Conservation (phyloP, 257 asterid genomes). For the Rauvolfia tetraphylla region DNA sequence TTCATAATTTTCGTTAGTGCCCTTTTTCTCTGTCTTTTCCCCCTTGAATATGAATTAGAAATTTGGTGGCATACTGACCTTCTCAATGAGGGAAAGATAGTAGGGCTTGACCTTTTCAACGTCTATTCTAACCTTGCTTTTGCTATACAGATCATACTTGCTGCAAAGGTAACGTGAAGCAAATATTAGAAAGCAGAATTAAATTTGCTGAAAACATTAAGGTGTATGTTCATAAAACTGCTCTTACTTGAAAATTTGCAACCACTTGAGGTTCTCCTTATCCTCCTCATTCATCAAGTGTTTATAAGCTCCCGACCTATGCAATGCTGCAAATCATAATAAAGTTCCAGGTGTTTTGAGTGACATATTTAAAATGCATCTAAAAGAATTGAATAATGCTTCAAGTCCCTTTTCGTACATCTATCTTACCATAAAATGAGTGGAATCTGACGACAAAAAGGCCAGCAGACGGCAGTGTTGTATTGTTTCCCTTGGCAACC, state of each 20-base stretch:
- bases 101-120: conserved; percentile 75
- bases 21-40: too few species aligned
- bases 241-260: conserved; percentile 55
- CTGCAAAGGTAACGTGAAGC: conserved; percentile 28
- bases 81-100: conserved; percentile 65
- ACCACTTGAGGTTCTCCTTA: conserved; percentile 63
- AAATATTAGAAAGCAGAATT: not conserved
- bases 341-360: not conserved
- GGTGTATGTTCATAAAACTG: not conserved
- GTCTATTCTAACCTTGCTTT: conserved; percentile 63
- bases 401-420: not conserved
- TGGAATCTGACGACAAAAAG: conserved; percentile 78
- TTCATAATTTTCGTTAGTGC: too few species aligned
- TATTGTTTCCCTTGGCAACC: conserved; percentile 81
- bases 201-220: not conserved
- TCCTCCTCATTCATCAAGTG: conserved; percentile 76
- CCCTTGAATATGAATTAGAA: not conserved
- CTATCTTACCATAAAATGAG: conserved; percentile 61
- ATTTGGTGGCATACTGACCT: conserved; percentile 30
- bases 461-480: conserved; percentile 74
- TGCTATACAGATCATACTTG: conserved; percentile 80
- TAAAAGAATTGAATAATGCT: not conserved
- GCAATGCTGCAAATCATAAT: conserved; percentile 53
- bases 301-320: conserved; percentile 58
- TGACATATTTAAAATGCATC: not conserved